Base-by-base conservation (phyloP, 495 filamentous ascomycete genomes). In the Xylaria venustula region DNA sequence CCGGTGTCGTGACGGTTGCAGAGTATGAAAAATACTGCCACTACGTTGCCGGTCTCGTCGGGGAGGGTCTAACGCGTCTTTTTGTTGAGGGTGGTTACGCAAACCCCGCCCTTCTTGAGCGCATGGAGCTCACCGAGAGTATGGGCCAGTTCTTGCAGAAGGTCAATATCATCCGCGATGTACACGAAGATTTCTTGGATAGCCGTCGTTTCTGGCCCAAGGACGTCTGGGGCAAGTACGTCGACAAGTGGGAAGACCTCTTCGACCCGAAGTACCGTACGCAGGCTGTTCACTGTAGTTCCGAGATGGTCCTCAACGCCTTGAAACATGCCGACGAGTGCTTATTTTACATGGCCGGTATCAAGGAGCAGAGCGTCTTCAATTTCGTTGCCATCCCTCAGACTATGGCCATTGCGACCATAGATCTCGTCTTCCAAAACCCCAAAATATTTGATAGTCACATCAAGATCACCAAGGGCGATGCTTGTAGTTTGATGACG, bases 341-440 rank as follows among this genome's bases (percentile, higher is more conserved):
- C 75, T 78, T 98, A 8, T 98, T 92, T 79, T 98, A 98, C 79
- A 90, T 98, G 77, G 95, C 95, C 22, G 95, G 92, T 20, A 83
- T 98, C 45, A 90, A 89, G 59, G 94, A 98, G 73, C 94, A 98
- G 77, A 94, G 90, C 72, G 92, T 97, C n/a, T 98, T 98, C 88
- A 98, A 98, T 80, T 98, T 98, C 72, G 91, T 91, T 44, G 93
- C 95, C 44, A 98, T 98, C 66, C 94, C 94, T n/a, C 94, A 98
- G 75, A 79, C 87, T 61, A 98, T 98, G 94, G 94, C 95, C 26
- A 97, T 98, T 74, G 93, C 94, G 2, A 98, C 93, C 1, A 73
- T 97, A 41, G 87, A 96, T 57, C 80, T 94, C 30, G 90, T 94
- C 67, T 98, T 97, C 84, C 87, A 90, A 67, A 98, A 98, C 71